Evolutionary conservation across 2,329 filamentous ascomycete species (phyloP).

Genomic region (Alternaria hordeiaustralica): DNA sequence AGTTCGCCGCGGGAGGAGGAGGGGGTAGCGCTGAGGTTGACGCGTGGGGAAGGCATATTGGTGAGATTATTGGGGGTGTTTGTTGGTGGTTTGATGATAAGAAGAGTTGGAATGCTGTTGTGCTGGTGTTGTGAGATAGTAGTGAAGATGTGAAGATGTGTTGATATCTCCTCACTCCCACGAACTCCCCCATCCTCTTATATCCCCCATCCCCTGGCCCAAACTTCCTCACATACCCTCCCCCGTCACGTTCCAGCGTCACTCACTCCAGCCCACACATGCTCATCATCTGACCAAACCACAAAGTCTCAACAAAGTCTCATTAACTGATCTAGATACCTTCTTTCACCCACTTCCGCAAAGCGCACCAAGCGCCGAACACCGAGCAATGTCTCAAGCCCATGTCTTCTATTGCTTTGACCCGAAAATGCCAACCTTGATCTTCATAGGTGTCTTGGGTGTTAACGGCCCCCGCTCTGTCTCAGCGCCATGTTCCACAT

Average conservation of each 20-base stretch:
- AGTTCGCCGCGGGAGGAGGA: not conserved
- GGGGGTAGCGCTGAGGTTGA: not conserved
- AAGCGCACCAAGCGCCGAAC: not conserved
- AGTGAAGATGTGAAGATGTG: not conserved
- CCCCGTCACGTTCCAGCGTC: not conserved
- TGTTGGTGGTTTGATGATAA: not conserved
- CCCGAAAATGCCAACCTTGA: conserved; percentile 13
- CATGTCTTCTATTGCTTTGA: not conserved
- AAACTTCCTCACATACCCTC: not conserved
- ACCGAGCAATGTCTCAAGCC: not conserved
- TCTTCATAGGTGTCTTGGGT: conserved; percentile 2
- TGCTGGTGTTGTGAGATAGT: not conserved
- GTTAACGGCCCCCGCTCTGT: not conserved
- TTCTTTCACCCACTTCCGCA: not conserved
- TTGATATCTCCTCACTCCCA: not conserved
- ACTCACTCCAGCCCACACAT: not conserved
- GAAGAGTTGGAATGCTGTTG: not conserved
- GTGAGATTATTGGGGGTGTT: not conserved
- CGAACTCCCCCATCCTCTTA: not conserved
- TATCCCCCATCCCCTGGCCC: not conserved
- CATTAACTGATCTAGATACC: not conserved
- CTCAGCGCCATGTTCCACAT: not conserved
- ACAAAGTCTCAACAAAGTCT: not conserved
- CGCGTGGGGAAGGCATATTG: not conserved
- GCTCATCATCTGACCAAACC: not conserved